Percentiles rank a stretch among this genome's conserved stretches.
These are phyloP conservation scores for Volvox reticuliferus DNA, from an alignment of 139 green algal genomes.

Conservation along the genomic window DNA sequence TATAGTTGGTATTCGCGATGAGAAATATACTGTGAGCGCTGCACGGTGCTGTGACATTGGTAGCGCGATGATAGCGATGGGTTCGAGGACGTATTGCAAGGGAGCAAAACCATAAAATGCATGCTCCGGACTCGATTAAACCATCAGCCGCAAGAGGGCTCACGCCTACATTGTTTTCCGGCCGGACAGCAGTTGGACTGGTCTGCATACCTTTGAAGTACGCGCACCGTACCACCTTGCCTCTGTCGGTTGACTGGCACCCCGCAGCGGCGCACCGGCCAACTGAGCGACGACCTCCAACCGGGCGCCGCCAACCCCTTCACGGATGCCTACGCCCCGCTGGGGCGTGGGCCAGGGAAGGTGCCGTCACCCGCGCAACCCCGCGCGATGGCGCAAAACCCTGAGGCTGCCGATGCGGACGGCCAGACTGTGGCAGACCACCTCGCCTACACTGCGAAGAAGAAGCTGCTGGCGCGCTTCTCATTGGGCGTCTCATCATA, in stretches of 20 bases:
- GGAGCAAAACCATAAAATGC: too few species aligned
- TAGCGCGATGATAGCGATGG: too few species aligned
- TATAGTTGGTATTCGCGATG: too few species aligned
- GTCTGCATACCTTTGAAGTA: too few species aligned
- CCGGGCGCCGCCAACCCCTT: background rate
- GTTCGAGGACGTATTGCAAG: too few species aligned
- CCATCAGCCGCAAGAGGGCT: too few species aligned
- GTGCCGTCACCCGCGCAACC: background rate
- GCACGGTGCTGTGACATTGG: too few species aligned
- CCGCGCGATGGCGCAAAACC: background rate
- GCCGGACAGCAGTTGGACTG: too few species aligned
- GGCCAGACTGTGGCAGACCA: slow-evolving; percentile 41
- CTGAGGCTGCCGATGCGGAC: background rate
- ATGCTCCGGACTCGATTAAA: too few species aligned
- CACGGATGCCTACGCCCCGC: slow-evolving; percentile 4
- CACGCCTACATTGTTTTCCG: too few species aligned
- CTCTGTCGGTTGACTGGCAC: background rate
- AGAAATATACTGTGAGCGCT: too few species aligned
- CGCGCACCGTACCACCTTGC: too few species aligned
- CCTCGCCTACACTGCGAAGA: slow-evolving; percentile 37
- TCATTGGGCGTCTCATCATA: slow-evolving; percentile 6
- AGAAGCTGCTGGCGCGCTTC: slow-evolving; percentile 25
- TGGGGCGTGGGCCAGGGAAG: background rate
- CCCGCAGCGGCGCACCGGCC: background rate
- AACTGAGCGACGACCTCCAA: slow-evolving; percentile 2